Evolutionary conservation across 495 filamentous ascomycete species (phyloP), one percentile per base, ranked within the genome.

Genomic region (Evansstolkia leycettana): DNA sequence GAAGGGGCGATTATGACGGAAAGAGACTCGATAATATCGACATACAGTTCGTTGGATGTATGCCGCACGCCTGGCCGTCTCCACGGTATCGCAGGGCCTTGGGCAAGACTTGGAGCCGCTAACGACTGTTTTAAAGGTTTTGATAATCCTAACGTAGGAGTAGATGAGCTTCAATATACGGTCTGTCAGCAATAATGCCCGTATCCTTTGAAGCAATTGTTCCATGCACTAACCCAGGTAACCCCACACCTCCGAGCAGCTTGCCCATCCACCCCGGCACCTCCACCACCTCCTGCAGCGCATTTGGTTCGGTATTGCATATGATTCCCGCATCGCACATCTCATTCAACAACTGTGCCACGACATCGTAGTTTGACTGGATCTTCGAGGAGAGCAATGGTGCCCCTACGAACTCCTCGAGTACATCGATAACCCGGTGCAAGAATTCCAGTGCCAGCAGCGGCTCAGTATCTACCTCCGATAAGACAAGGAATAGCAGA

Each of bases 401-500:
- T n/a, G 83, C 72, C 23, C 89, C 89, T 9, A 96, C 67, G 50
- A 95, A 96, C 38, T 95, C 90, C 60, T 99, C 92, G 13, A 99
- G 68, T 3, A 84, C 75, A 67, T 99, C 92, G 43, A 93, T 75
- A 11, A 94, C 74, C 28, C 90, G 78, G 62, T 96, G 90, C 31
- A 99, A 69, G 64, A 96, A 96, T 58, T 96, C 92, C 36, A 95
- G 73, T 15, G 82, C 79, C n/a, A 95, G 72, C n/a, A 99, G 72
- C 14, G 90, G 85, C 51, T 96, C 90, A 39, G 80, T 78, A 39
- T 95, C 89, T 30, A 76, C 67, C 17, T 86, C 86, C 17, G 71
- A 71, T 0, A 93, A 83, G 5, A 84, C 77, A 25, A 99, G 70
- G 45, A 94, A 88, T 28, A 94, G 73, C 12, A 96, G 68, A 52